Conservation (phyloP, 1,284 basidiomycete genomes). For the Sanghuangporus baumii region DNA sequence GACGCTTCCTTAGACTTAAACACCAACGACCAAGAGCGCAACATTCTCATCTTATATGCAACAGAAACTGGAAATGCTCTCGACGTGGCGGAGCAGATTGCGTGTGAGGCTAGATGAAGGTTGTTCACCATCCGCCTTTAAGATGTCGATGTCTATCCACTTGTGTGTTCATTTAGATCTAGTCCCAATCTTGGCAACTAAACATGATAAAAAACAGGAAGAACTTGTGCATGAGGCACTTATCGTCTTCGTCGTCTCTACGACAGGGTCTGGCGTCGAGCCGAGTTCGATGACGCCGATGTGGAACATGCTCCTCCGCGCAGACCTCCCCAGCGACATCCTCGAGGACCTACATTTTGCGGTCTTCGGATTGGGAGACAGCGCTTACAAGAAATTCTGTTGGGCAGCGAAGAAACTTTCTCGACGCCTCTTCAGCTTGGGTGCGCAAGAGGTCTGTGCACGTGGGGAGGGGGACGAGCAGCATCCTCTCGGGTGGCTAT, state of each 20-base stretch:
- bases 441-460: slow-evolving; percentile 61
- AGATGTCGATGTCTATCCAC: slow-evolving; percentile 69
- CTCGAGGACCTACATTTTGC: slow-evolving; percentile 77
- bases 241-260: no score
- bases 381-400: slow-evolving; percentile 88
- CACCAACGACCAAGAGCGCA: slow-evolving; percentile 1
- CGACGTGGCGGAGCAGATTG: slow-evolving; percentile 77
- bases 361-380: slow-evolving; percentile 89
- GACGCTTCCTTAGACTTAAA: not conserved
- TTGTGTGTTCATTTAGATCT: slow-evolving; percentile 36
- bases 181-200: not conserved
- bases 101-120: slow-evolving; percentile 64
- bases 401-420: slow-evolving; percentile 91
- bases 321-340: slow-evolving; percentile 75
- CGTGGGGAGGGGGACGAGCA: slow-evolving; percentile 81
- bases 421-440: slow-evolving; percentile 68
- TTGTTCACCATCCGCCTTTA: slow-evolving; percentile 56
- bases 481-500: slow-evolving; percentile 57
- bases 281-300: no score
- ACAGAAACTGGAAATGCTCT: slow-evolving; percentile 89
- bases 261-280: no score
- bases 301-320: slow-evolving; percentile 82
- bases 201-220: slow-evolving; percentile 35
- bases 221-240: no score
- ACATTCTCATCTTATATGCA: slow-evolving; percentile 72